phyloP scores from a whole-genome alignment of 306 rosid species.

The Alnus rubra region DNA sequence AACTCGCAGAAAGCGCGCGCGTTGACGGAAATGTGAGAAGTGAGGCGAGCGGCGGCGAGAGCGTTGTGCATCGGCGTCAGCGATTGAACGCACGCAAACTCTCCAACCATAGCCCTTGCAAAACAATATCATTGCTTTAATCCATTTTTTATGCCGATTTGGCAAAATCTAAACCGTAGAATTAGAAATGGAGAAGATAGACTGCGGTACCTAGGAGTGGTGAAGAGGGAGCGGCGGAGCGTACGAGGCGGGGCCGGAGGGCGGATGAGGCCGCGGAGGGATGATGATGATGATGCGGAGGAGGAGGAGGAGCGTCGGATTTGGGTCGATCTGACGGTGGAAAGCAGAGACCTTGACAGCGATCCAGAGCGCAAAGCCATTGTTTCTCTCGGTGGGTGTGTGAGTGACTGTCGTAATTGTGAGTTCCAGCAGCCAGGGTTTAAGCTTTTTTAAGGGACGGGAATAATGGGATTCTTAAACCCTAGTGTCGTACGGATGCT shows the following conservation, averaged over 20 bases:
- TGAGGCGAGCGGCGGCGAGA: slow-evolving; percentile 42
- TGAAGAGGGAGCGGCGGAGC: slow-evolving; percentile 27
- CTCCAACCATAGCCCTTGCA: slow-evolving; percentile 31
- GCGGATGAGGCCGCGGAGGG: slow-evolving; percentile 30
- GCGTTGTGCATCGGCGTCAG: slow-evolving; percentile 58
- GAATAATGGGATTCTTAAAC: background rate
- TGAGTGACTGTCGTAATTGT: background rate
- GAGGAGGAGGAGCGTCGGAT: slow-evolving; percentile 41
- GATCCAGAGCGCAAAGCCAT: slow-evolving; percentile 65
- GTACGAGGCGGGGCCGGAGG: slow-evolving; percentile 36
- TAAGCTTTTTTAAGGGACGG: background rate
- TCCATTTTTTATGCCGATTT: no score
- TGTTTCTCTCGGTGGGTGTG: background rate
- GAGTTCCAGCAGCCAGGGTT: background rate
- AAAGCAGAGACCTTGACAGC: slow-evolving; percentile 49
- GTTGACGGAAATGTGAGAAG: slow-evolving; percentile 47
- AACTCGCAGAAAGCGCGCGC: slow-evolving; percentile 59
- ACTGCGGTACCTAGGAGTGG: slow-evolving; percentile 18
- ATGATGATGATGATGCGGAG: background rate
- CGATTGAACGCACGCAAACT: slow-evolving; percentile 52
- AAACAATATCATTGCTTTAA: background rate
- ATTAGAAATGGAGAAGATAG: background rate
- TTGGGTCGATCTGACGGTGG: slow-evolving; percentile 43
- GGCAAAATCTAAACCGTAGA: background rate
- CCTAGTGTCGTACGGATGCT: background rate